Base-by-base conservation (phyloP, 1,139 yeast species). In the Candida dubliniensis region DNA sequence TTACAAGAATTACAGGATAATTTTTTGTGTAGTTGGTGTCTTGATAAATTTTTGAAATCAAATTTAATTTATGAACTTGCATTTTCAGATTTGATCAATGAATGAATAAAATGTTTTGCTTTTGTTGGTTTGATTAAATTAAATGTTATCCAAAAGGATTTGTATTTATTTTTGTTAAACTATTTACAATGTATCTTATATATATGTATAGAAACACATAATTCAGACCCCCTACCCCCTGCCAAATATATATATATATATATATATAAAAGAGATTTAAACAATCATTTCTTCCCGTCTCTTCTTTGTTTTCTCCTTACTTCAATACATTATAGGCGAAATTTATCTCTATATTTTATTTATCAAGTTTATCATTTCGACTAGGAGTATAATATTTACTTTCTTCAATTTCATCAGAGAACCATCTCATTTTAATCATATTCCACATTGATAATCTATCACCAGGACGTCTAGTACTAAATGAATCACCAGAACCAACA, bases 401-500 rank as follows among this genome's bases (percentile, higher is more conserved):
- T 35, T 50, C 49, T 25, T 55, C 52, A 8, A 41, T 43, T 27
- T 47, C 50, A 32, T 41, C 42, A 23, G 46, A 44, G 34, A 44
- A 41, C 53, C 55, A 58, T 33, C 55, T 59, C 35, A 55, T 46
- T 40, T 59, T 62, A 42, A 71, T 59, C 9, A 69, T 53, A 31
- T 63, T 58, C 55, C 62, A 65, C 57, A 71, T 57, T 10, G 71
- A 61, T 38, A 73, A 63, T 43, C 73, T 58, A 47, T 73, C 81
- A 11, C 81, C 81, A 9, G 71, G 69, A 44, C 69, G 70, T 48
- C 83, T 62, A 31, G 79, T 68, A 64, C 76, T 51, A 67, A 82
- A 82, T 39, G 87, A 76, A 39, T 67, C 66, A 0, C 88, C 88
- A 1, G 83, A 73, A 5, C 89, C 91, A 51, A 82, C 86, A 56